Evolutionary conservation across 177 flowering plant species (phyloP).

Genomic region (Vitis hybrid): DNA sequence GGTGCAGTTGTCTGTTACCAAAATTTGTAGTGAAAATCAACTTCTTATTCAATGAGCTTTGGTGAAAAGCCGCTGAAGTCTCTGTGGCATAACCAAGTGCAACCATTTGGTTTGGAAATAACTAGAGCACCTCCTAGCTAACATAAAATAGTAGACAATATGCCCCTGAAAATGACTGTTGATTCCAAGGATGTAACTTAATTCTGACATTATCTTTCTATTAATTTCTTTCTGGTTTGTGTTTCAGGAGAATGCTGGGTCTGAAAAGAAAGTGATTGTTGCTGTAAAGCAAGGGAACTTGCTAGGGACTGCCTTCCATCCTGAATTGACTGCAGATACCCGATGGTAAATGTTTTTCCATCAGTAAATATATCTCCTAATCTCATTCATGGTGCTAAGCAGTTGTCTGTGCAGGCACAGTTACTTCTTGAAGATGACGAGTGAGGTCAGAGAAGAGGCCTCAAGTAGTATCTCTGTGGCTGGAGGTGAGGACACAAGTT

Average conservation of each 20-base stretch:
- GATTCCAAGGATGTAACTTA: background rate
- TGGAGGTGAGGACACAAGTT: conserved; percentile 15
- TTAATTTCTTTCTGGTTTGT: background rate
- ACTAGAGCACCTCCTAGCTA: background rate
- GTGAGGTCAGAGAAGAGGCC: conserved; percentile 34
- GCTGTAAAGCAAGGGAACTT: conserved; percentile 91
- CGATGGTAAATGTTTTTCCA: conserved; percentile 53
- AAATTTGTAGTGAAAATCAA: too few relatives aligned
- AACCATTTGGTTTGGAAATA: background rate
- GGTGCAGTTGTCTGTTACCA: too few relatives aligned
- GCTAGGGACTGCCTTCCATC: conserved; percentile 94
- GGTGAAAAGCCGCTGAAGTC: background rate
- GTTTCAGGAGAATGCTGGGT: conserved; percentile 43
- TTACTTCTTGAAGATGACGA: conserved; percentile 75
- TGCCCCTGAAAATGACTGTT: background rate
- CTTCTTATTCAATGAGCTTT: background rate
- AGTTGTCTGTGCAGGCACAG: conserved; percentile 62
- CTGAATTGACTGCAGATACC: conserved; percentile 88
- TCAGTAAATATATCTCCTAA: background rate
- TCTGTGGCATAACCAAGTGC: background rate
- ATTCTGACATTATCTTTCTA: background rate
- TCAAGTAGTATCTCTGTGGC: conserved; percentile 31
- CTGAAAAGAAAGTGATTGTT: conserved; percentile 70
- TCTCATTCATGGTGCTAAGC: background rate
- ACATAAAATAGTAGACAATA: background rate